Conservation (phyloP, 208 protist genomes). For the Angomonas deanei region DNA sequence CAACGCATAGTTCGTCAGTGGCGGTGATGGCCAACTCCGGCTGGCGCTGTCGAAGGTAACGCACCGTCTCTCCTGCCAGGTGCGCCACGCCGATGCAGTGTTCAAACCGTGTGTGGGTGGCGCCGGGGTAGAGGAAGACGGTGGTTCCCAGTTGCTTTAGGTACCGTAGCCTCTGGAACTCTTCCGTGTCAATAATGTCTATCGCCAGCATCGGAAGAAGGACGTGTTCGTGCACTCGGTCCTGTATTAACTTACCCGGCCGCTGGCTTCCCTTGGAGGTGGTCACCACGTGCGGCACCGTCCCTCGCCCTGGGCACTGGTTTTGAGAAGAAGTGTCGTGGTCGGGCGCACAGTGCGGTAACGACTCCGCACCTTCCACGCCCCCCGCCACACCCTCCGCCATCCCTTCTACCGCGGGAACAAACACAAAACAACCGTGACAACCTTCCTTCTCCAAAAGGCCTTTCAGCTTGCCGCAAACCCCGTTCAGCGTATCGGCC, state of each 20-base stretch:
- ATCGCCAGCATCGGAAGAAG: conserved; percentile 61
- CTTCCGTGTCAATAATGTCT: conserved; percentile 88
- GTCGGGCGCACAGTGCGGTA: too few species aligned
- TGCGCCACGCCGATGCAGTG: conserved; percentile 94
- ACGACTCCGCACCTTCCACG: too few species aligned
- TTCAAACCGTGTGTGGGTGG: conserved; percentile 94
- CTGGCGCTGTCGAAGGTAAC: conserved; percentile 70
- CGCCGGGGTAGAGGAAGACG: conserved; percentile 93
- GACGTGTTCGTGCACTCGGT: conserved; percentile 91
- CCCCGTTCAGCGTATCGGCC: too few species aligned
- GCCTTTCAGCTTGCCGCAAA: too few species aligned
- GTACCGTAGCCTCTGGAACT: conserved; percentile 93
- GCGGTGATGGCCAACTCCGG: conserved; percentile 88
- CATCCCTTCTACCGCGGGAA: too few species aligned
- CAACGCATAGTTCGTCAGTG: conserved; percentile 77
- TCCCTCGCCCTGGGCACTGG: too few species aligned
- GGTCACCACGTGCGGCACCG: not conserved
- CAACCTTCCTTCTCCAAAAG: too few species aligned
- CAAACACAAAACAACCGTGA: too few species aligned
- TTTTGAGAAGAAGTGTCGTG: too few species aligned
- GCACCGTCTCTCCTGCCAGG: conserved; percentile 80
- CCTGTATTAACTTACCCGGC: conserved; percentile 45
- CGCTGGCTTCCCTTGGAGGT: not conserved
- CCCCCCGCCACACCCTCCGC: too few species aligned
- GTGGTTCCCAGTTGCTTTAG: conserved; percentile 94